phyloP scores from a whole-genome alignment of 257 asterid genomes.

The Phtheirospermum japonicum region DNA sequence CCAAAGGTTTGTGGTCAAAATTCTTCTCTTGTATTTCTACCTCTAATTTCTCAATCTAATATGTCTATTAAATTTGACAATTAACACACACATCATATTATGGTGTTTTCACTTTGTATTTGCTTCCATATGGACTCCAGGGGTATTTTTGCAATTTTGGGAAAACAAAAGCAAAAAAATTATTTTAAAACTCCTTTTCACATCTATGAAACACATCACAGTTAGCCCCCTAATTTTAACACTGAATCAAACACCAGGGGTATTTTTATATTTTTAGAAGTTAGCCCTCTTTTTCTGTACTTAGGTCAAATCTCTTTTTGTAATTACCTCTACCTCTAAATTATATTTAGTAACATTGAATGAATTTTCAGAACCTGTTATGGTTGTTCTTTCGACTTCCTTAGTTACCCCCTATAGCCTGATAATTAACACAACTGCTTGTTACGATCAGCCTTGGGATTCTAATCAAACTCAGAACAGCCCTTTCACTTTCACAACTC shows the following conservation, averaged over 20 bases:
- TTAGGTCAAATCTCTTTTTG: too few species aligned
- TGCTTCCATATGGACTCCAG: not conserved
- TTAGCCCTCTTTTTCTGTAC: not conserved
- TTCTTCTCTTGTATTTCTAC: slow-evolving; percentile 12
- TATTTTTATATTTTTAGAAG: too few species aligned
- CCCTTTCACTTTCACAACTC: slow-evolving; percentile 40
- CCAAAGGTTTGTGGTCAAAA: slow-evolving; percentile 62
- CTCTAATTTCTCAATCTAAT: slow-evolving; percentile 1
- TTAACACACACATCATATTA: not conserved
- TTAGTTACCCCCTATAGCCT: not conserved
- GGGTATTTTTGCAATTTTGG: too few species aligned
- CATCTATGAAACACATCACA: too few species aligned
- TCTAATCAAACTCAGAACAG: slow-evolving; percentile 48
- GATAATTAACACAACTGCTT: slow-evolving; percentile 25
- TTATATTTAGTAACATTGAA: not conserved
- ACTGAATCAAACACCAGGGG: too few species aligned
- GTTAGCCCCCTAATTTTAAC: too few species aligned
- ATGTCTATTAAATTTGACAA: not conserved
- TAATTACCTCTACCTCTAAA: too few species aligned
- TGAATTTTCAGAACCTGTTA: not conserved
- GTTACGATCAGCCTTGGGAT: slow-evolving; percentile 86
- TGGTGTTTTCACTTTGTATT: not conserved
- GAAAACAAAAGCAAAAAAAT: too few species aligned
- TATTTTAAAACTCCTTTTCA: too few species aligned
- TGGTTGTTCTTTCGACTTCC: not conserved